Conservation (phyloP, 768 basidiomycete genomes). For the Daedalea quercina region DNA sequence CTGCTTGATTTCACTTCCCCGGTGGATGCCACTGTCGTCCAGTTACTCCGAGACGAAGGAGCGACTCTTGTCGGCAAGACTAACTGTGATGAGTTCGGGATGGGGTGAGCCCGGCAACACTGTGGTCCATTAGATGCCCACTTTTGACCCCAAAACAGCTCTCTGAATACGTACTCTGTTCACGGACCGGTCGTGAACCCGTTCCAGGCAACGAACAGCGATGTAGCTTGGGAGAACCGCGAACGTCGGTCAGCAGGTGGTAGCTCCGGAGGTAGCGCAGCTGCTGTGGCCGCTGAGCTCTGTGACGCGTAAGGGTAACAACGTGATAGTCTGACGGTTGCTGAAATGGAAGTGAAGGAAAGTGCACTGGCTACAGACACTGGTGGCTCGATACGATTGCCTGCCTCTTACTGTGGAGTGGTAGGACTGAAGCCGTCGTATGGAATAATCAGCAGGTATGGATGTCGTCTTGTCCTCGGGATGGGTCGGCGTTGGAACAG, state of each 20-base stretch:
- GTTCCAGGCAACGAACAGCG: slow-evolving; percentile 25
- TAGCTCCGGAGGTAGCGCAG: slow-evolving; percentile 92
- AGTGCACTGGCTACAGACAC: slow-evolving; percentile 94
- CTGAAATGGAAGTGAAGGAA: background rate
- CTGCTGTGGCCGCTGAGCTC: slow-evolving; percentile 81
- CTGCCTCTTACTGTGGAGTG: slow-evolving; percentile 90
- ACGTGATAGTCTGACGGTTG: background rate
- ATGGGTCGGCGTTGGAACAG: background rate
- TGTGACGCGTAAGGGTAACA: slow-evolving; percentile 66
- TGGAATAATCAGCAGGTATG: slow-evolving; percentile 78
- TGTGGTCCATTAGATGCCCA: background rate
- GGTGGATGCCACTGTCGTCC: slow-evolving; percentile 83
- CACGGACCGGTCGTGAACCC: slow-evolving; percentile 84
- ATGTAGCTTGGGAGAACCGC: slow-evolving; percentile 19
- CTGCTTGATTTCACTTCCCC: slow-evolving; percentile 70
- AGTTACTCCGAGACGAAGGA: slow-evolving; percentile 50
- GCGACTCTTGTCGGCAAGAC: slow-evolving; percentile 81
- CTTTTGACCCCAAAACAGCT: slow-evolving; percentile 36
- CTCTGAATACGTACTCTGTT: slow-evolving; percentile 65
- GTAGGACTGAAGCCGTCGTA: slow-evolving; percentile 94
- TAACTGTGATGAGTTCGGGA: slow-evolving; percentile 97
- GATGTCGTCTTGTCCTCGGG: background rate
- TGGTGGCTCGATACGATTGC: slow-evolving; percentile 88
- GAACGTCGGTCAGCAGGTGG: slow-evolving; percentile 73
- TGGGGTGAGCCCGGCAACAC: slow-evolving; percentile 60